Conservation (phyloP, 2,329 filamentous ascomycete genomes). For the Tolypocladium ovalisporum region DNA sequence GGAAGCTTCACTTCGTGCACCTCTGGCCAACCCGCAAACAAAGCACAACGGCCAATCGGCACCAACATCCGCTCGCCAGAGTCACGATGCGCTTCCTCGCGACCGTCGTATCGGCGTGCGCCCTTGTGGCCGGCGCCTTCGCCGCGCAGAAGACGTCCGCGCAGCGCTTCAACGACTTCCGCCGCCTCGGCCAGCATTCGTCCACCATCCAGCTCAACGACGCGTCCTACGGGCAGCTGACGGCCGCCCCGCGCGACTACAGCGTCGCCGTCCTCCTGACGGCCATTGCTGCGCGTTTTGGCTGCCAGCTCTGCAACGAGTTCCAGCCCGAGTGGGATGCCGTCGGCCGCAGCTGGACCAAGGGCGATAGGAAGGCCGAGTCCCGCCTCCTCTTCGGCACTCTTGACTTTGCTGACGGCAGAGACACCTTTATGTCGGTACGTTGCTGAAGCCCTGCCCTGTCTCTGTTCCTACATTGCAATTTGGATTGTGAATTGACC, state of each 20-base stretch:
- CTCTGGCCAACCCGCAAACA: background rate
- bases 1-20: background rate
- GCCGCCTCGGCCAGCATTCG: constrained; percentile 52
- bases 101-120: constrained; percentile 50
- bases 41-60: constrained; percentile 3
- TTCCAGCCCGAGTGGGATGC: constrained; percentile 94
- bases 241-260: constrained; percentile 71
- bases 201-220: constrained; percentile 72
- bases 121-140: constrained; percentile 48
- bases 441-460: constrained; percentile 16
- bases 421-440: constrained; percentile 79
- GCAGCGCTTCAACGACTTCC: constrained; percentile 62
- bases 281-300: constrained; percentile 71
- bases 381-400: constrained; percentile 70
- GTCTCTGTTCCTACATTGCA: background rate
- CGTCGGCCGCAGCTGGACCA: constrained; percentile 74
- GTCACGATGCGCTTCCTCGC: constrained; percentile 58
- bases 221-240: constrained; percentile 63
- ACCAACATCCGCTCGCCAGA: background rate
- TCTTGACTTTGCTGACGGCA: constrained; percentile 79
- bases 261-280: constrained; percentile 74
- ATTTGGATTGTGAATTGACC: background rate
- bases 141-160: constrained; percentile 52
- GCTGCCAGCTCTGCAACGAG: constrained; percentile 75
- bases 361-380: constrained; percentile 66